A percentile compares a stretch with the other conserved stretches of the same genome.
Evolutionary conservation across 768 basidiomycete species (phyloP).

Genomic region (Termitomyces sp.): DNA sequence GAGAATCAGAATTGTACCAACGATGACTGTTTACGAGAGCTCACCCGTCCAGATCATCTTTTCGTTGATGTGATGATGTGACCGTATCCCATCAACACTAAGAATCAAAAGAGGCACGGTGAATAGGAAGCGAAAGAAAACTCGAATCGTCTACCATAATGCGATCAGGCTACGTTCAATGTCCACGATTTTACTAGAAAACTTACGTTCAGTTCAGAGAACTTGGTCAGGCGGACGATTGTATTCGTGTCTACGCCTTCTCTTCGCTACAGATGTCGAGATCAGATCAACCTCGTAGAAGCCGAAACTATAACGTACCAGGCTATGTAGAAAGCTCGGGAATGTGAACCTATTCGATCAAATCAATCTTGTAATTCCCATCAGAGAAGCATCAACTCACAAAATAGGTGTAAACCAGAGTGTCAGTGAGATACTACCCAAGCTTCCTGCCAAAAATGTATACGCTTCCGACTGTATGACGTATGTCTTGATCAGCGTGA

Average conservation of each 20-base stretch:
- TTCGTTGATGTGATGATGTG: conserved; percentile 61
- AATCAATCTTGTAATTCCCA: conserved; percentile 17
- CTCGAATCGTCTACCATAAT: conserved; percentile 51
- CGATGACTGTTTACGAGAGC: background rate
- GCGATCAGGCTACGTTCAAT: background rate
- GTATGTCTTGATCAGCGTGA: conserved; percentile 3
- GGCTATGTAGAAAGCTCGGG: conserved; percentile 53
- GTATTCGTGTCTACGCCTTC: conserved; percentile 62
- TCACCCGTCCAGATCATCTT: conserved; percentile 49
- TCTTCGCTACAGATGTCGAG: conserved; percentile 32
- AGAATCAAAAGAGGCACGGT: conserved; percentile 59
- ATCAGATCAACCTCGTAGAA: background rate
- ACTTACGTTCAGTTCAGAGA: conserved; percentile 78
- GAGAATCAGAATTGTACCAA: background rate
- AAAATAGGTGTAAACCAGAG: conserved; percentile 71
- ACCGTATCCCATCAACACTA: conserved; percentile 61
- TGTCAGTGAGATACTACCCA: conserved; percentile 66
- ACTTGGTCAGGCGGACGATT: conserved; percentile 70
- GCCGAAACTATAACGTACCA: conserved; percentile 38
- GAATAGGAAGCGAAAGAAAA: conserved; percentile 72
- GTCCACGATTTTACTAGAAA: background rate
- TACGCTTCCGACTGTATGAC: conserved; percentile 59
- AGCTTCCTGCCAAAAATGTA: conserved; percentile 62
- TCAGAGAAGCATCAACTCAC: conserved; percentile 27
- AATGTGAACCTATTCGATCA: conserved; percentile 60